Conservation (phyloP, 2,329 filamentous ascomycete genomes). For the Onygenales sp. region DNA sequence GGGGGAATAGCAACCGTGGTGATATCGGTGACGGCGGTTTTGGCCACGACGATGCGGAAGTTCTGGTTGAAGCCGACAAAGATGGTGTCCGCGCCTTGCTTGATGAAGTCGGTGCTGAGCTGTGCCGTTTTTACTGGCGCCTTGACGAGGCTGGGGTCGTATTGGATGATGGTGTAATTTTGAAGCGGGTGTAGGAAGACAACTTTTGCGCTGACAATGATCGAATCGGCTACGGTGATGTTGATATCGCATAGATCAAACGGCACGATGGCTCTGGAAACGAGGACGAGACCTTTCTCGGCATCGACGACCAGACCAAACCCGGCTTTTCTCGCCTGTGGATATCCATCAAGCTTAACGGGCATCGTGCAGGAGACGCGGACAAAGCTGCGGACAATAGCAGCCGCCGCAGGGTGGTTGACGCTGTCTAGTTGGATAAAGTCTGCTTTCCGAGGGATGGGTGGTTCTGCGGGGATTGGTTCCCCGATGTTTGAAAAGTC, state of each 20-base stretch:
- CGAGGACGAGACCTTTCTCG: conserved; percentile 86
- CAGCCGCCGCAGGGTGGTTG: conserved; percentile 79
- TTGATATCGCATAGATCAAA: conserved; percentile 96
- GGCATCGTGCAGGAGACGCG: conserved; percentile 89
- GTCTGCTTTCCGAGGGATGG: conserved; percentile 66
- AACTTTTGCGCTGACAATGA: conserved; percentile 88
- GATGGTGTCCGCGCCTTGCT: conserved; percentile 86
- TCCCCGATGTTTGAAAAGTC: conserved; percentile 83
- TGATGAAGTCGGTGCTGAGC: conserved; percentile 70
- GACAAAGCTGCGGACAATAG: conserved; percentile 90
- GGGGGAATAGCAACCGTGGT: conserved; percentile 94
- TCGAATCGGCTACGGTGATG: conserved; percentile 91
- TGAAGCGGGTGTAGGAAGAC: conserved; percentile 93
- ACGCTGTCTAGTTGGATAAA: conserved; percentile 90
- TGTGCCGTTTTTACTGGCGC: conserved; percentile 85
- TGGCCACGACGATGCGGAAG: conserved; percentile 81
- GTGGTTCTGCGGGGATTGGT: conserved; percentile 63
- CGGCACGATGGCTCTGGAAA: conserved; percentile 87
- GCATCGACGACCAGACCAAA: conserved; percentile 97
- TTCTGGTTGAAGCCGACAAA: conserved; percentile 99
- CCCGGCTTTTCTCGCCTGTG: conserved; percentile 84
- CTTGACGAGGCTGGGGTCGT: conserved; percentile 86
- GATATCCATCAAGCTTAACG: conserved; percentile 94
- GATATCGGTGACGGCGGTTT: conserved; percentile 93
- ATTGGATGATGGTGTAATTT: conserved; percentile 93